Percentiles rank a stretch among this genome's conserved stretches.
Conservation (phyloP, 2,329 filamentous ascomycete species). For the Penicillium sp. region DNA sequence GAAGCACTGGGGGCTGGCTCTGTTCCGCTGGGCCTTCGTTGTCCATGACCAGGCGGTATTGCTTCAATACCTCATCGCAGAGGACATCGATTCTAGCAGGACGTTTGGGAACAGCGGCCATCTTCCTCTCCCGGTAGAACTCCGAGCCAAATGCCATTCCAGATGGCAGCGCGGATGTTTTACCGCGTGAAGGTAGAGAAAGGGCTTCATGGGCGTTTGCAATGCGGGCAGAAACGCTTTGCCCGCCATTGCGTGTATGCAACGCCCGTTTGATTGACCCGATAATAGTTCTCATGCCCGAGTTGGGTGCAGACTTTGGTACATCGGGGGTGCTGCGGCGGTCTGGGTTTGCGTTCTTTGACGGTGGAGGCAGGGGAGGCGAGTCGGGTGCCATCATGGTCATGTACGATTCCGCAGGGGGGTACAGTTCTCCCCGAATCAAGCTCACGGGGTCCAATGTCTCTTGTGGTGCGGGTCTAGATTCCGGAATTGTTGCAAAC, state of each 20-base stretch:
- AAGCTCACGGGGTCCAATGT: constrained; percentile 77
- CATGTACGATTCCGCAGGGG: constrained; percentile 80
- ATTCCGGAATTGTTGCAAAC: constrained; percentile 49
- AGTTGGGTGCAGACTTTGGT: constrained; percentile 39
- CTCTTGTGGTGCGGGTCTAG: constrained; percentile 56
- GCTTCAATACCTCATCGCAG: constrained; percentile 74
- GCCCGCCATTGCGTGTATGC: constrained; percentile 58
- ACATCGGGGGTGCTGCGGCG: constrained; percentile 34
- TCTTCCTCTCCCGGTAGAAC: constrained; percentile 44
- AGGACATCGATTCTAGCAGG: constrained; percentile 77
- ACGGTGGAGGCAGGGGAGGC: constrained; percentile 37
- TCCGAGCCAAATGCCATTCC: constrained; percentile 50
- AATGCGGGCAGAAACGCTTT: constrained; percentile 35
- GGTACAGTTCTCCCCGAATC: constrained; percentile 81
- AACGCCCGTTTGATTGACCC: constrained; percentile 82
- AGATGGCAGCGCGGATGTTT: constrained; percentile 45
- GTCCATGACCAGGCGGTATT: constrained; percentile 73
- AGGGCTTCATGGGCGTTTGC: constrained; percentile 36
- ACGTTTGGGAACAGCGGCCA: constrained; percentile 38
- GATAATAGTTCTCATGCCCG: constrained; percentile 82
- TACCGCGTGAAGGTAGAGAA: constrained; percentile 33
- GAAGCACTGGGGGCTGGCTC: constrained; percentile 6
- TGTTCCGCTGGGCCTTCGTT: constrained; percentile 12
- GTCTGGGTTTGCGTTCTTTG: constrained; percentile 25
- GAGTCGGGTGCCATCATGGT: constrained; percentile 62